Percentiles rank a stretch among this genome's conserved stretches.
Evolutionary conservation across 257 asterid genomes (phyloP).

Genomic region (Osmanthus fragrans): DNA sequence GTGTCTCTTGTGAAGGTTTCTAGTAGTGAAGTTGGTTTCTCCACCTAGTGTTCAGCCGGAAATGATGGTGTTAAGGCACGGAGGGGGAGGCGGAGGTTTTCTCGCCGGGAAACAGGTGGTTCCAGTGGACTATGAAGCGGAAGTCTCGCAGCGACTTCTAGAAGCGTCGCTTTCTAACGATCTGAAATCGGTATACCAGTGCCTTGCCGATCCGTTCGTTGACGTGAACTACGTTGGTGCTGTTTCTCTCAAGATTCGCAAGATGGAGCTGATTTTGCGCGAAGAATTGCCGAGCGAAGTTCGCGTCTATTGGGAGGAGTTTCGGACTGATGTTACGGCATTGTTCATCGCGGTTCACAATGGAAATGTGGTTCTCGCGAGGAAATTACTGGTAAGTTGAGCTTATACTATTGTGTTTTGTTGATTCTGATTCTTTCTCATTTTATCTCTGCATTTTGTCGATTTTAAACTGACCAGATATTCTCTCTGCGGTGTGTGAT

Average conservation of each 20-base stretch:
- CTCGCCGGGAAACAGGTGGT: constrained; percentile 65
- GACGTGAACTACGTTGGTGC: constrained; percentile 74
- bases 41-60: constrained; percentile 23
- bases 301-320: constrained; percentile 54
- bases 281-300: constrained; percentile 57
- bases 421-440: neutral
- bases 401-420: neutral
- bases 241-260: constrained; percentile 64
- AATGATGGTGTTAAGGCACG: constrained; percentile 52
- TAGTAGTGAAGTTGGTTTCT: neutral
- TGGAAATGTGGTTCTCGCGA: constrained; percentile 56
- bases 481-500: neutral
- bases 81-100: constrained; percentile 49
- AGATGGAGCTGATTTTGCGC: constrained; percentile 45
- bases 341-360: constrained; percentile 59
- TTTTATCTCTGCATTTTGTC: neutral
- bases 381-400: constrained; percentile 57
- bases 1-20: neutral
- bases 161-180: constrained; percentile 58
- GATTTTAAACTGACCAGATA: neutral
- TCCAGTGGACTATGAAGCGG: constrained; percentile 74
- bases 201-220: constrained; percentile 62
- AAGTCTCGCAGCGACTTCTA: constrained; percentile 69
- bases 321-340: constrained; percentile 75
- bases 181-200: constrained; percentile 51